A percentile compares a stretch with the other conserved stretches of the same genome.
Evolutionary conservation across 345 rosid species (phyloP).

Genomic region (Dipteronia dyeriana): DNA sequence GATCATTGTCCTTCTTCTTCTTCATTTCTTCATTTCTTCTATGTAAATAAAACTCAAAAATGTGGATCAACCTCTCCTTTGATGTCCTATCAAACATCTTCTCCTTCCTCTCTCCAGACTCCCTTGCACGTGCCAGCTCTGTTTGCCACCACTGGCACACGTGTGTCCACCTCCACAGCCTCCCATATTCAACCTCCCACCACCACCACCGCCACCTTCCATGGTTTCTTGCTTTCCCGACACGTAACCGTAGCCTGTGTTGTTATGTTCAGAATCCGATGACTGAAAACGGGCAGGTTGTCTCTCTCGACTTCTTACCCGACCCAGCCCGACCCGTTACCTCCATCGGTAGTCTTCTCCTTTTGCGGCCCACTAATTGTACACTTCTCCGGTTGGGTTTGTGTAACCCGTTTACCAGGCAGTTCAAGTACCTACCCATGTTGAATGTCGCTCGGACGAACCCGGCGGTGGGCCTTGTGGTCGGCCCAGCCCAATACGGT

Average conservation of each 20-base stretch:
- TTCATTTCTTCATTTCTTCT: background rate
- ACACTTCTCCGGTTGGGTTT: constrained; percentile 31
- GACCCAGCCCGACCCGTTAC: constrained; percentile 38
- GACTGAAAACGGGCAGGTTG: constrained; percentile 34
- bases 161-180: constrained; percentile 31
- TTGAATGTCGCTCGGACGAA: constrained; percentile 39
- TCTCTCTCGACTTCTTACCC: constrained; percentile 39
- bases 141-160: constrained; percentile 46
- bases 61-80: constrained; percentile 58
- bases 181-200: background rate
- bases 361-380: constrained; percentile 35
- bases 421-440: constrained; percentile 40
- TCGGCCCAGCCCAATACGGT: constrained; percentile 6
- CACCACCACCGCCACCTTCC: constrained; percentile 21
- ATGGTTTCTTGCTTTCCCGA: constrained; percentile 58
- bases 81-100: constrained; percentile 46
- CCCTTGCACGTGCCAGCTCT: constrained; percentile 45
- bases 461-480: constrained; percentile 49
- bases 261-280: constrained; percentile 48
- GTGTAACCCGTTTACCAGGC: constrained; percentile 51
- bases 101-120: constrained; percentile 52
- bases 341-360: constrained; percentile 41
- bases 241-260: constrained; percentile 28
- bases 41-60: constrained; percentile 17
- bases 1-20: background rate